Evolutionary conservation across 257 asterid species (phyloP), one percentile per base, ranked within the genome.

Genomic region (Cynanchum wilfordii): DNA sequence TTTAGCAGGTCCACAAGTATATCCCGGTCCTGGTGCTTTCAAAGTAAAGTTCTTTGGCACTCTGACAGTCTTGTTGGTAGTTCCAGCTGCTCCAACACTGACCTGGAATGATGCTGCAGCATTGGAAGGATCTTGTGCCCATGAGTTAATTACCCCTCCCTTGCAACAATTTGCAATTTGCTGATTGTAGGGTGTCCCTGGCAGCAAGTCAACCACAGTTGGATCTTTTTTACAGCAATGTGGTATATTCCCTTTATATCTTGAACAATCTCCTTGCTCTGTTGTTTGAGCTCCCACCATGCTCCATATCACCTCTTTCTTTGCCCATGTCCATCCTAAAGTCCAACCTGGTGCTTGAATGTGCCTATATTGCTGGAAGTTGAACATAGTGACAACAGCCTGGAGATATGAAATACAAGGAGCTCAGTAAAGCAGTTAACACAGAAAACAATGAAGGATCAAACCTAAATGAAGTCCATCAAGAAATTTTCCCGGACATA

Each of bases 321-420:
- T 88, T 1, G 97, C 96, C 98, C 98, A 93, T 1, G 86, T 88
- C 98, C 98, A 93, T 2, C 97, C 97, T 86, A 91, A 70, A 17
- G 90, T 83, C 98, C 98, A 93, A 2, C 98, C 98, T 2, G 98
- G 96, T 4, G 89, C 96, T 82, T 87, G 91, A 74, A 93, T 93
- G 70, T 93, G 98, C 29, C 98, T 88, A 72, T 89, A 91, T 81
- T 91, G 89, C 83, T 93, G 97, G 88, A 89, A 93, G 82, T 93
- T 93, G 87, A 76, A 89, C 79, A 93, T 89, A 0, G 96, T 93
- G 42, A 89, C 97, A 12, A 86, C 88, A 71, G 97, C 96, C 86
- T 84, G 76, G 47, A 24, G 63, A 73, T 77, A 25, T 36, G 60
- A 42, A 71, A 42, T 20, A 59, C 4, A 42, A 72, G 70, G 70